A percentile compares a stretch with the other conserved stretches of the same genome.
Evolutionary conservation across 148 eudicot species (phyloP).

Genomic region (Oxyria digyna): DNA sequence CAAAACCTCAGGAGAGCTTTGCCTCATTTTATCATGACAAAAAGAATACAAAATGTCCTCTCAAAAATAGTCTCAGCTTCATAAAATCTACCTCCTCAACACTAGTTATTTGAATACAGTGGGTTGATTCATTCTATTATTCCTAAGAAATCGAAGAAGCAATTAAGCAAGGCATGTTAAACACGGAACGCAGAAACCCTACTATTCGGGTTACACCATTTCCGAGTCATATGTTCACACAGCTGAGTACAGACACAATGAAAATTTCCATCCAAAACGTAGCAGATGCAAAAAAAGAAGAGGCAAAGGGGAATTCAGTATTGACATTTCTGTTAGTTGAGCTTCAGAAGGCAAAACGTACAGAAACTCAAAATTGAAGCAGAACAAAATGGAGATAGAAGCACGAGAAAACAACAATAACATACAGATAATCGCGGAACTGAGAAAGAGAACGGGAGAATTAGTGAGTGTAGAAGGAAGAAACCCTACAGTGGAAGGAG

Average conservation of each 20-base stretch:
- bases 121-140: too few relatives aligned
- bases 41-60: neutral
- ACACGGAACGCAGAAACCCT: neutral
- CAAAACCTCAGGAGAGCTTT: neutral
- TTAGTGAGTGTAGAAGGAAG: neutral
- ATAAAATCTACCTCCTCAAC: neutral
- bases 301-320: neutral
- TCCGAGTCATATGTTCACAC: neutral
- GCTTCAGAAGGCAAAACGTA: neutral
- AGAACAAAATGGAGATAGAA: neutral
- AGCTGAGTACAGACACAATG: neutral
- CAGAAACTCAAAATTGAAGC: neutral
- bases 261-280: neutral
- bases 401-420: neutral
- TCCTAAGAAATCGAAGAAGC: neutral
- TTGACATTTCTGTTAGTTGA: neutral
- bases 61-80: neutral
- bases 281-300: neutral
- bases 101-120: neutral
- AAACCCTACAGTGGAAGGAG: neutral
- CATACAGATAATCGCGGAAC: neutral
- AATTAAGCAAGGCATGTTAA: neutral
- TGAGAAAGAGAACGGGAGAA: neutral
- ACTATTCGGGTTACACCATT: neutral
- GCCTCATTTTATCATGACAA: neutral